phyloP scores from a whole-genome alignment of 2,329 filamentous ascomycete species.

The Talaromyces sp. region DNA sequence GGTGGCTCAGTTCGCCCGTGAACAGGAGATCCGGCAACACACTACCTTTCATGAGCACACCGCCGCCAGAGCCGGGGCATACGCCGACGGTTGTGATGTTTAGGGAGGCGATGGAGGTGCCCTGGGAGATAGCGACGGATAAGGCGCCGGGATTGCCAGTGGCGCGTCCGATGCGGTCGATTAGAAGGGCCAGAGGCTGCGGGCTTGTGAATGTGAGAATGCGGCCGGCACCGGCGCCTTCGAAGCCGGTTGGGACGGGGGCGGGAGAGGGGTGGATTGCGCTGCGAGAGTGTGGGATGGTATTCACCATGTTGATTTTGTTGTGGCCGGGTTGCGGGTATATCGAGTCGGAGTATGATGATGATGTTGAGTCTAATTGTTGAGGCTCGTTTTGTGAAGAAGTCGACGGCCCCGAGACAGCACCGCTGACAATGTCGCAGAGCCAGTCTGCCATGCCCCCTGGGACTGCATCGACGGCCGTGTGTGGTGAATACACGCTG shows the following conservation, averaged over 20 bases:
- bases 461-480: constrained; percentile 80
- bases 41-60: constrained; percentile 58
- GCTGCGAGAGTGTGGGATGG: constrained; percentile 46
- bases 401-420: constrained; percentile 14
- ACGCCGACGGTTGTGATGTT: constrained; percentile 68
- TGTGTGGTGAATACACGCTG: constrained; percentile 94
- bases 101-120: constrained; percentile 47
- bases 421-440: constrained; percentile 70
- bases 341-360: constrained; percentile 33
- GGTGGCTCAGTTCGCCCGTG: constrained; percentile 89
- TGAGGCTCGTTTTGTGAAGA: background rate
- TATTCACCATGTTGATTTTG: constrained; percentile 25
- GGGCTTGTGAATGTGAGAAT: constrained; percentile 50
- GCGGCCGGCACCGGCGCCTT: constrained; percentile 56
- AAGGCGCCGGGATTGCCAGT: constrained; percentile 64
- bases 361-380: background rate
- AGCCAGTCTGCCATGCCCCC: constrained; percentile 92
- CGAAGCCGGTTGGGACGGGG: constrained; percentile 31
- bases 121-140: constrained; percentile 59
- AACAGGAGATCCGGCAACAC: constrained; percentile 69
- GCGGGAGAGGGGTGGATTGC: constrained; percentile 47
- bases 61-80: constrained; percentile 81
- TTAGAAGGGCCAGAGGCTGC: constrained; percentile 51
- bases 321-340: constrained; percentile 28
- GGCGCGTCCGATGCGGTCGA: constrained; percentile 55